Base-by-base conservation (phyloP, 2,329 filamentous ascomycete genomes). In the Colletotrichum higginsianum region DNA sequence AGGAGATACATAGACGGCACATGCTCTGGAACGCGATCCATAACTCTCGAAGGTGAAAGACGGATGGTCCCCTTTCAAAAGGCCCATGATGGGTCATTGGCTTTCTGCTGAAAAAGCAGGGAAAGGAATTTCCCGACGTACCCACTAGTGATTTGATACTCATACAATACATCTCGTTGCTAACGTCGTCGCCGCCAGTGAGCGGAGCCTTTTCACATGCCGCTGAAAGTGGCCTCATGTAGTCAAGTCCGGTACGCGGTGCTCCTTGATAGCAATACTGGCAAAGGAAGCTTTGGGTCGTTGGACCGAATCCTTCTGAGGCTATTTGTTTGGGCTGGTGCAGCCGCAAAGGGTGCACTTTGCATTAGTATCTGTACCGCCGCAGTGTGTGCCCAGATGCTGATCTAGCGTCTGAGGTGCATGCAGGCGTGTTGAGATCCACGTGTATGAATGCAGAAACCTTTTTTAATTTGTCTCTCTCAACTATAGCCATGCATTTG, bases 371-470 rank as follows among this genome's bases (percentile, higher is more conserved):
- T 11, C 8, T 38, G 35, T 38, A 40, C 21, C 35, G 49, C 16
- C 15, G 58, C 47, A 71, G 53, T 16, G 61, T 58, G 46, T 61
- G 21, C 7, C 18, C 42, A 55, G 30, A 40, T 57, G 26, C 50
- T 44, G 13, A 26, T 30, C 55, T 49, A 63, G 67, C 42, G 47
- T 55, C 21, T 58, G 65, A 58, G 66, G 47, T 58, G 65, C 42
- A 63, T 67, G 57, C 64, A 67, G 56, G 68, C 58, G 40, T 60
- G 47, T 42, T 63, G 58, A 67, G 64, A 71, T 71, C 64, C 68
- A 71, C 64, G 68, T 60, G 65, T 53, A 62, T 69, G 58, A 26
- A 57, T 57, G 66, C 46, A 50, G 44, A 61, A 23, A 11, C 23
- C 52, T 35, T 58, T 58, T 69, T 42, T 40, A 68, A 62, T 52